phyloP scores from a whole-genome alignment of 163 green algal genomes.

The Chlorella variabilis region DNA sequence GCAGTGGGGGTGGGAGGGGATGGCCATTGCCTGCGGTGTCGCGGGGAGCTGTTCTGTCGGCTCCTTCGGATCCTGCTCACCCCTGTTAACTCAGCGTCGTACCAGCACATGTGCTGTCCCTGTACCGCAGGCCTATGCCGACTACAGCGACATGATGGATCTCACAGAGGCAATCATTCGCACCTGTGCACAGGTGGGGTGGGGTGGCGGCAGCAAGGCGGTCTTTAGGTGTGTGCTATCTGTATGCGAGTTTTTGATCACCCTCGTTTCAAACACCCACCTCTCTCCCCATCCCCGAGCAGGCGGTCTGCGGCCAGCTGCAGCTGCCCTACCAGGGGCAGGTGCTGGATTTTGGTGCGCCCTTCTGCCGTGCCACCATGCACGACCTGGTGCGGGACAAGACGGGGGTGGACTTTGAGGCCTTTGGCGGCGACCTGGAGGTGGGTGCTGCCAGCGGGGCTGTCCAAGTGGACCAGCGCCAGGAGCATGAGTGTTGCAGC shows the following conservation, averaged over 20 bases:
- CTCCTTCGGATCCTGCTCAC: no score
- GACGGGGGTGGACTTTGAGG: slow-evolving; percentile 47
- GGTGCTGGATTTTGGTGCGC: slow-evolving; percentile 81
- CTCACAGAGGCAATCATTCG: slow-evolving; percentile 92
- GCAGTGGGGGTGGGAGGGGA: no score
- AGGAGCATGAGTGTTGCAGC: no score
- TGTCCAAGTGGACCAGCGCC: no score
- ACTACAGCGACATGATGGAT: slow-evolving; percentile 98
- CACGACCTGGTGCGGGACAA: slow-evolving; percentile 87
- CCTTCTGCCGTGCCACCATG: slow-evolving; percentile 93
- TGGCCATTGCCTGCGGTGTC: no score
- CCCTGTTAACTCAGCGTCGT: no score
- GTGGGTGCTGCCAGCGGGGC: slow-evolving; percentile 2
- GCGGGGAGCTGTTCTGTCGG: no score
- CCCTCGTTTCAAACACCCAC: no score
- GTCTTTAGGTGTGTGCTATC: not conserved
- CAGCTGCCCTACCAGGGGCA: slow-evolving; percentile 82
- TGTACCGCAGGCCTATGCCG: slow-evolving; percentile 77
- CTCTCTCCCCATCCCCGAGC: no score
- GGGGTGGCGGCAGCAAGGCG: no score
- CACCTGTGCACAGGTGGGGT: slow-evolving; percentile 52
- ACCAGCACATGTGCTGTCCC: no score
- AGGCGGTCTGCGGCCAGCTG: slow-evolving; percentile 62
- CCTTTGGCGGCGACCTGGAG: slow-evolving; percentile 28
- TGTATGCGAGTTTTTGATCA: no score